A percentile compares a stretch with the other conserved stretches of the same genome.
Evolutionary conservation across 441 rosid species (phyloP).

Genomic region (Rhodomyrtus psidioides): DNA sequence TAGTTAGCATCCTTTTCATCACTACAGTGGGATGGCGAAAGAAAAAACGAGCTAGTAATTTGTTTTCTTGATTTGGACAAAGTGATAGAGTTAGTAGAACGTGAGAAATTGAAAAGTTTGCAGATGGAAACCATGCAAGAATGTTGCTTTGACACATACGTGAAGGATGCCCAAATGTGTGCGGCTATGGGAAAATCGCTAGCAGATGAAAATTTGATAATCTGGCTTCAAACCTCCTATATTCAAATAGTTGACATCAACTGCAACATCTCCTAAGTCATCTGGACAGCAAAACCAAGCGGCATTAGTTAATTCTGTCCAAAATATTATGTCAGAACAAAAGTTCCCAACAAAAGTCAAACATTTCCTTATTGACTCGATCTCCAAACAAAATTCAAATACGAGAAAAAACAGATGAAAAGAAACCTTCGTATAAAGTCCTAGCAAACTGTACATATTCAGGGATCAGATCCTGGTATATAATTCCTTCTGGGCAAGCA

Average conservation of each 20-base stretch:
- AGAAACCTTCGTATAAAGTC: constrained; percentile 78
- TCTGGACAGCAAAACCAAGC: constrained; percentile 27
- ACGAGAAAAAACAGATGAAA: not conserved
- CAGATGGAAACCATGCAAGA: not conserved
- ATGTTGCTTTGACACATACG: not conserved
- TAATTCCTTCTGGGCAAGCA: constrained; percentile 76
- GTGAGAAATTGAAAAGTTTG: not conserved
- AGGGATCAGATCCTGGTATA: constrained; percentile 73
- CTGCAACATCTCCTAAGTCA: constrained; percentile 59
- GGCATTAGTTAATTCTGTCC: not conserved
- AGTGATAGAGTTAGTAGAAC: not conserved
- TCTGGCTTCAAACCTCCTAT: constrained; percentile 40
- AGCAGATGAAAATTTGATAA: constrained; percentile 73
- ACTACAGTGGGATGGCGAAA: accelerated
- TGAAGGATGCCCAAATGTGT: not conserved
- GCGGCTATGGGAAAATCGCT: not conserved
- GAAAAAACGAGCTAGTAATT: not conserved
- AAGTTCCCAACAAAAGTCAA: not conserved
- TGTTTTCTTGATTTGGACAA: accelerated
- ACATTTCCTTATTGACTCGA: not conserved
- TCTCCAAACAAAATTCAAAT: not conserved
- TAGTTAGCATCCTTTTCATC: not conserved
- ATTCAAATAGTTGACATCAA: constrained; percentile 81
- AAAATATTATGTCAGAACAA: not conserved
- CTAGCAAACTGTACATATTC: constrained; percentile 54